Evolutionary conservation across 2,329 filamentous ascomycete genomes (phyloP).

Genomic region (Alternaria sp.): DNA sequence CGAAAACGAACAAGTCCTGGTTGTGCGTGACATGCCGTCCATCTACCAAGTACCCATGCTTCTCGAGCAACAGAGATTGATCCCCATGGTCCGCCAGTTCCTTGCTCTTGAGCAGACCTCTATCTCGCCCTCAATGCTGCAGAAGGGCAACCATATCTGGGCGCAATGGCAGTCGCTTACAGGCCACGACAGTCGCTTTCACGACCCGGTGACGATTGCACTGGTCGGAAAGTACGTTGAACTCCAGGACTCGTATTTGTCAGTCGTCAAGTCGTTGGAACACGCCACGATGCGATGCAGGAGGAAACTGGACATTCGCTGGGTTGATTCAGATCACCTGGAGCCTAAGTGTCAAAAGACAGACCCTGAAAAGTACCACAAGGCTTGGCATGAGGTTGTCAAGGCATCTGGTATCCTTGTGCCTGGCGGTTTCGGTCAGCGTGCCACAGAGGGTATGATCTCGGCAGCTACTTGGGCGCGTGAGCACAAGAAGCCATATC

Average conservation of each 20-base stretch:
- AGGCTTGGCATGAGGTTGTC: constrained; percentile 83
- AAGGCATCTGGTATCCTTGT: constrained; percentile 74
- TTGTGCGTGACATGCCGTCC: constrained; percentile 85
- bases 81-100: constrained; percentile 70
- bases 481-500: constrained; percentile 78
- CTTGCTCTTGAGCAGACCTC: constrained; percentile 69
- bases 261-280: constrained; percentile 85
- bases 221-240: constrained; percentile 92
- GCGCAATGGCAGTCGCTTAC: constrained; percentile 78
- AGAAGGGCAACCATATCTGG: constrained; percentile 77
- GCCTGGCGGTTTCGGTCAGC: constrained; percentile 80
- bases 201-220: constrained; percentile 78
- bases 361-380: constrained; percentile 78
- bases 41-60: constrained; percentile 97
- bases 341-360: constrained; percentile 69
- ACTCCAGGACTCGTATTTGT: constrained; percentile 85
- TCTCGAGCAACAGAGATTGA: constrained; percentile 80
- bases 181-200: constrained; percentile 69
- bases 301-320: constrained; percentile 79
- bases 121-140: constrained; percentile 62
- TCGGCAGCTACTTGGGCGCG: constrained; percentile 86
- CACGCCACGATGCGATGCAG: constrained; percentile 88
- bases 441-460: constrained; percentile 92
- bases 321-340: constrained; percentile 85
- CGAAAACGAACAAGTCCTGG: constrained; percentile 82